Base-by-base conservation (phyloP, 495 filamentous ascomycete genomes). In the Saxispiralis lemnorum region DNA sequence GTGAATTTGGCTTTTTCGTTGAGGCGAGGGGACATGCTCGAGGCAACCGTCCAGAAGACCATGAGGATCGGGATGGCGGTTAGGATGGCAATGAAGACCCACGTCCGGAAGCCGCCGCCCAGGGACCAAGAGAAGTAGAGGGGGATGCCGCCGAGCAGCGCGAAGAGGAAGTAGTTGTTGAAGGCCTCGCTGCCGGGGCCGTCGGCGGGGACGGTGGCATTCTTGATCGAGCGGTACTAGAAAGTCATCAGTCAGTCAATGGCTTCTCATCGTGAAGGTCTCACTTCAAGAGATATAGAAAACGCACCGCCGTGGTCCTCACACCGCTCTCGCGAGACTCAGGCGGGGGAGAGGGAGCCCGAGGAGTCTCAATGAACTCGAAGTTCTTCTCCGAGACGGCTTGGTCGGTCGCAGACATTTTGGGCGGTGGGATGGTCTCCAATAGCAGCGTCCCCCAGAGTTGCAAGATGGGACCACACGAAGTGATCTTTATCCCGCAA, bases 161-260 rank as follows among this genome's bases (percentile, higher is more conserved):
- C 61, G 53, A 72, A 62, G 41, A 88, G 71, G 39, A 74, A 50
- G 43, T 54, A 28, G 56, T 83, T 85, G 54, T 71, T 76, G 69
- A 86, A 92, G 58, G 49, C 65, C 24, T 86, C 78, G 47, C 62
- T 66, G 44, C 81, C 77, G 13, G 78, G 57, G 14, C 67, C 78
- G 54, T 92, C 83, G 10, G 83, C 83, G 33, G 83, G 82, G 21
- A 88, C 66, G 34, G 83, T 79, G 20, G 69, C 79, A 70, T 89
- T 89, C 51, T 81, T 71, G 56, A 89, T 88, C 28, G 79, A 62
- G 5, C 79, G 73, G 51, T 69, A 83, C 83, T 89, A 55, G 14
- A 14, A 17, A n/a, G 7, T 17, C 12, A 18, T 49, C 32, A 47
- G 28, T 7, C 16, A n/a, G 14, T 14, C 24, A 28, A 4, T 14